Conservation (phyloP, 441 rosid species). For the Gossypium trilobum region DNA sequence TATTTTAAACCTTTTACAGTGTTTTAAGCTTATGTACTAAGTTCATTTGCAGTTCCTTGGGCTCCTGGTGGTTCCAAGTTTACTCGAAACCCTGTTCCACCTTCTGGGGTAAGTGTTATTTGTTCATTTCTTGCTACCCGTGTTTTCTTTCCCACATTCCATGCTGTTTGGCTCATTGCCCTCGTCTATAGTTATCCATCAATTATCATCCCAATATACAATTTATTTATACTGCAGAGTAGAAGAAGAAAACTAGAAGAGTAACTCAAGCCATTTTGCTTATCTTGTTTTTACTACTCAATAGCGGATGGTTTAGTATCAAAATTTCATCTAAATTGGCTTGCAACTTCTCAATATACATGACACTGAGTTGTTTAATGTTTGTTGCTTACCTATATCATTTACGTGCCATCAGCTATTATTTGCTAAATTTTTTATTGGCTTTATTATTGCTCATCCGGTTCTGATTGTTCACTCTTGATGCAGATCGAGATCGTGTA, state of each 20-base stretch:
- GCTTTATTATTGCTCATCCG: neutral
- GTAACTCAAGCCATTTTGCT: neutral
- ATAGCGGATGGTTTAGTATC: neutral
- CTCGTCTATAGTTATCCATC: neutral
- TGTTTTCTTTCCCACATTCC: neutral
- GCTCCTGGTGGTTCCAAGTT: slow-evolving; percentile 96
- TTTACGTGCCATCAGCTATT: neutral
- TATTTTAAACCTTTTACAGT: neutral
- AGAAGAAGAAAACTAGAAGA: slow-evolving; percentile 1
- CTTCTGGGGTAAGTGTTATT: slow-evolving; percentile 55
- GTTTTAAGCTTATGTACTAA: slow-evolving; percentile 9
- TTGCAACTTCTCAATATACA: neutral
- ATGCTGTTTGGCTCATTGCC: neutral
- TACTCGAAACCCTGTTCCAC: slow-evolving; percentile 80
- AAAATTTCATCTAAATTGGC: neutral
- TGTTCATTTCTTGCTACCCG: neutral
- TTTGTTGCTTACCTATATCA: neutral
- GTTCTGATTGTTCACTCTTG: slow-evolving; percentile 9
- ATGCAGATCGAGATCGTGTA: slow-evolving; percentile 84
- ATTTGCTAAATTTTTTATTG: neutral
- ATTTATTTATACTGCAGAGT: neutral
- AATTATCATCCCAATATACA: neutral
- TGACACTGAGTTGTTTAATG: neutral
- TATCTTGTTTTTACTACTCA: neutral
- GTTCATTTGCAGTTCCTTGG: slow-evolving; percentile 75